Base-by-base conservation (phyloP, 2,329 filamentous ascomycete species). In the Aspergillus fructus region DNA sequence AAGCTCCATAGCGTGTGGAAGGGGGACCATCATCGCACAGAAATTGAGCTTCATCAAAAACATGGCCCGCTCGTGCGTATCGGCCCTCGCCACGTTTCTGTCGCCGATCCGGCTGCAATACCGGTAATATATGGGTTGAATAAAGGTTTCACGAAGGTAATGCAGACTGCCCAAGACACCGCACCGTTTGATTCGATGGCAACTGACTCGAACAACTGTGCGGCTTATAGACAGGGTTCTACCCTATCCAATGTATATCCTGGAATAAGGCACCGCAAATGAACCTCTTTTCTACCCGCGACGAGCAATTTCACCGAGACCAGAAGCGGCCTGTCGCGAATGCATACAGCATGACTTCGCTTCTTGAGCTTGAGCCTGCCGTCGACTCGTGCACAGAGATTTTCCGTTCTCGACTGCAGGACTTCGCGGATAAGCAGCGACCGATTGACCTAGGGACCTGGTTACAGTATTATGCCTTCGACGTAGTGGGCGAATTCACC, bases 391-490 rank as follows among this genome's bases (percentile, higher is more conserved):
- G 48, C 48, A 50, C 48, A 5, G 37, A 30, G 23, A 41, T 50
- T 5, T 50, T 50, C 11, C 15, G 23, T 27, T 40, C 34, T 9
- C 48, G 48, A 12, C 48, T 50, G 15, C 48, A 12, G 57, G 65
- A 71, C 8, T 65, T 60, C 43, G 53, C 42, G n/a, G 33, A 48
- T 21, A 24, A 39, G 13, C 11, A 19, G 7, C 13, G 37, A 5
- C 23, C 52, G 2, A 24, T 64, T 24, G 57, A 65, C 33, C 49
- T 65, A 0, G 60, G 57, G 7, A 39, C 5, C 9, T 92, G 89
- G 89, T 76, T 93, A 56, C 89, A 93, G 66, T 92, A 86, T 69
- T 92, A 90, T 65, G 89, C 89, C 0, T 93, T 93, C 66, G 89
- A 93, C 67, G 89, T 92, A 13, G 91, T 91, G 59, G 89, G 89